Conservation (phyloP, 371 early-diverging fungal species). For the Saksenaea oblongispora region DNA sequence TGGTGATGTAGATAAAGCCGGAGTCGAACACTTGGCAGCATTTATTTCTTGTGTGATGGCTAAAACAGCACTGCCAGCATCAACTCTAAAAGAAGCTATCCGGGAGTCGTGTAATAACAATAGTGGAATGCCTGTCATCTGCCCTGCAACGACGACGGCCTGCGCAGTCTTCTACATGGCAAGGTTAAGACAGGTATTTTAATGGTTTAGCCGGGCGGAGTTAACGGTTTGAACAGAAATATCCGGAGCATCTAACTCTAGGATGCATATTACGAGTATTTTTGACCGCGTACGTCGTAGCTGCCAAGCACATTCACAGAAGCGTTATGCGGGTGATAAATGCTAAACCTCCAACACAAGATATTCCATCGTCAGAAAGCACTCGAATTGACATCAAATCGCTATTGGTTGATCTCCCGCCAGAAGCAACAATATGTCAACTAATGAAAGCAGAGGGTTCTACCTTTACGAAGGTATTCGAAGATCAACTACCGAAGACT, state of each 20-base stretch:
- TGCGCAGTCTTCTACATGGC: conserved; percentile 4
- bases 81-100: conserved; percentile 4
- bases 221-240: background rate
- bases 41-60: background rate
- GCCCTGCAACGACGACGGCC: conserved; percentile 4
- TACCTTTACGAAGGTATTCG: background rate
- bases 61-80: background rate
- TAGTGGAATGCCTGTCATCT: conserved; percentile 6
- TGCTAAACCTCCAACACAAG: background rate
- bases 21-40: background rate
- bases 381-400: background rate
- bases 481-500: background rate
- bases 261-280: conserved; percentile 7
- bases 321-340: conserved; percentile 5
- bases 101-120: background rate
- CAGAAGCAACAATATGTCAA: conserved; percentile 2
- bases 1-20: background rate
- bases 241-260: background rate
- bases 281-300: conserved; percentile 9
- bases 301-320: conserved; percentile 8
- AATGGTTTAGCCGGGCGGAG: background rate
- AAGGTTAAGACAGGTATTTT: background rate
- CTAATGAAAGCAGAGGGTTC: background rate
- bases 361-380: background rate
- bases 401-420: background rate